phyloP scores from a whole-genome alignment of 257 asterid genomes.

The Fraxinus excelsior region DNA sequence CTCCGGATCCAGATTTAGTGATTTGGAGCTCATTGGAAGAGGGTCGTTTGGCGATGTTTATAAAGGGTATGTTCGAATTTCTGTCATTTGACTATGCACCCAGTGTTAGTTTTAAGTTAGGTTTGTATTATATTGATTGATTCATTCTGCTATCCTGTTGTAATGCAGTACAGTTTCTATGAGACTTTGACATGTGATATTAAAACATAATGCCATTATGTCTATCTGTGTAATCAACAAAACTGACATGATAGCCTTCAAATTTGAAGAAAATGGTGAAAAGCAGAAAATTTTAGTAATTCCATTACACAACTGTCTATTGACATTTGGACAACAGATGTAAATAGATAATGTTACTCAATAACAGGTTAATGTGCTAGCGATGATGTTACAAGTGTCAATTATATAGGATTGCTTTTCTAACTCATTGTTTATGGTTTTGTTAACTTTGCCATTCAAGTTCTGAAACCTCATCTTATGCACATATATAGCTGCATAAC shows the following conservation, averaged over 20 bases:
- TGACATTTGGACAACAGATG: neutral
- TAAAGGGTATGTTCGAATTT: conserved; percentile 63
- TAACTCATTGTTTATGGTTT: neutral
- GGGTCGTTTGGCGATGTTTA: conserved; percentile 98
- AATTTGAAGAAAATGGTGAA: neutral
- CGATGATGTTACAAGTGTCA: neutral
- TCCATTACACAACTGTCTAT: neutral
- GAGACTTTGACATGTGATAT: neutral
- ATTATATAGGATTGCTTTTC: neutral
- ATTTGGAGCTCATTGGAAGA: conserved; percentile 95
- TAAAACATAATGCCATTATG: neutral
- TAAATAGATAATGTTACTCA: neutral
- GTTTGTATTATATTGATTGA: neutral
- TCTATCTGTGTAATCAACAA: neutral
- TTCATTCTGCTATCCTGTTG: neutral
- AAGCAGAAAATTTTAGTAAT: neutral
- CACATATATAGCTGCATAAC: neutral
- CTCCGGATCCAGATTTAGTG: conserved; percentile 80
- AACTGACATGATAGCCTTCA: neutral
- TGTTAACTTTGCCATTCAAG: neutral
- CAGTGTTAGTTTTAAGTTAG: neutral
- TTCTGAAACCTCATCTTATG: neutral
- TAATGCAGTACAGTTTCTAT: neutral
- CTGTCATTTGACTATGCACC: neutral
- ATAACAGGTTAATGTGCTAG: neutral